These are phyloP conservation scores for Penicillium riverlandense DNA, from an alignment of 495 filamentous ascomycete species.

Conservation along the genomic window DNA sequence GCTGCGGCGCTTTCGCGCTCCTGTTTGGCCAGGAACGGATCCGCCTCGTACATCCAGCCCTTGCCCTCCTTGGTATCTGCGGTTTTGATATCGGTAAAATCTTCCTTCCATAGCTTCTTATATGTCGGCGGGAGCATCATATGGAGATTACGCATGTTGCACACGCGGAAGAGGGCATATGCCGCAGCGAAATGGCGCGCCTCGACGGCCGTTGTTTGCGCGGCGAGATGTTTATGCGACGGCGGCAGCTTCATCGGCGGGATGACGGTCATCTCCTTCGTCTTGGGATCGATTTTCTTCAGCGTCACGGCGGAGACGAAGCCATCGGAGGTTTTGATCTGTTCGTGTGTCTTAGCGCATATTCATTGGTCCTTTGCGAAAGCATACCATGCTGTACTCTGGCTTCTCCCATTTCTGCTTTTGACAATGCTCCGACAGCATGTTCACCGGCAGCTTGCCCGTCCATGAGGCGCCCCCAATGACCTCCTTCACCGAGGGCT, in stretches of 20 bases:
- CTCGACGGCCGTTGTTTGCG: conserved; percentile 71
- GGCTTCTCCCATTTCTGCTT: conserved; percentile 93
- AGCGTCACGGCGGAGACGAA: conserved; percentile 75
- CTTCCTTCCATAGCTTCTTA: conserved; percentile 76
- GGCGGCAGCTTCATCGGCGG: conserved; percentile 78
- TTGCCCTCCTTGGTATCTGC: conserved; percentile 68
- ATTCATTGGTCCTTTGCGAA: too few species aligned
- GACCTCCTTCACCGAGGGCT: conserved; percentile 74
- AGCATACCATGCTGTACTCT: conserved; percentile 69
- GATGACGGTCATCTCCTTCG: conserved; percentile 61
- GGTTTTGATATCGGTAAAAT: conserved; percentile 71
- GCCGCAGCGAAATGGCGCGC: conserved; percentile 89
- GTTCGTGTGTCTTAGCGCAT: not conserved
- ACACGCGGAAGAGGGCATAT: conserved; percentile 82
- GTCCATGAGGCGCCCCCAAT: conserved; percentile 98
- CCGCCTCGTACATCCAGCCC: conserved; percentile 91
- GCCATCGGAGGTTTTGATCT: conserved; percentile 51
- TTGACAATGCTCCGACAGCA: conserved; percentile 90
- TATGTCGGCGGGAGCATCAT: conserved; percentile 92
- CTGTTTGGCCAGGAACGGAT: conserved; percentile 75
- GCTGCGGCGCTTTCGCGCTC: conserved; percentile 72
- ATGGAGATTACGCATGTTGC: conserved; percentile 88
- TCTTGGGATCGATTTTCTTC: conserved; percentile 73
- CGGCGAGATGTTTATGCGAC: conserved; percentile 58
- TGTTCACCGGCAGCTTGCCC: conserved; percentile 86